phyloP scores from a whole-genome alignment of 1,284 basidiomycete genomes.

The Cryptococcus sp. region DNA sequence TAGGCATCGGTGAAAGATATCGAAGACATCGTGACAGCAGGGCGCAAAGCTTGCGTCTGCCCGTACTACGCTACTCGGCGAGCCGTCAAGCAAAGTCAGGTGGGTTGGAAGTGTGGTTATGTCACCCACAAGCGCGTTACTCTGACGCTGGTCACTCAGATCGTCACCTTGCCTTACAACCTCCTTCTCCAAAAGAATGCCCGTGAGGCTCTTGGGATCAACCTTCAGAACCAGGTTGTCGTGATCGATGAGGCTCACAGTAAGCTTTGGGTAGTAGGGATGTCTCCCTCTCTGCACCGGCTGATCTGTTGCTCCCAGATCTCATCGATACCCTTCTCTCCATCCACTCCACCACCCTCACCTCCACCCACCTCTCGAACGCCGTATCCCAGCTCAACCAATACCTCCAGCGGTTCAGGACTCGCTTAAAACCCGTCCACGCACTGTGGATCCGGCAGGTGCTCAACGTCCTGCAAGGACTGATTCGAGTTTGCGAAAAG shows the following conservation, averaged over 20 bases:
- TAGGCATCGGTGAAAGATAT: slow-evolving; percentile 88
- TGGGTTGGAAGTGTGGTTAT: slow-evolving; percentile 45
- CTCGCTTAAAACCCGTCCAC: slow-evolving; percentile 69
- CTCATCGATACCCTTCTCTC: slow-evolving; percentile 82
- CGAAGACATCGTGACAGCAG: slow-evolving; percentile 79
- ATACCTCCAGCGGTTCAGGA: slow-evolving; percentile 77
- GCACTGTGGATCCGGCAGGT: slow-evolving; percentile 76
- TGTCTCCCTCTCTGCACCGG: neutral
- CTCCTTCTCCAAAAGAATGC: slow-evolving; percentile 80
- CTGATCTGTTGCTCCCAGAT: slow-evolving; percentile 54
- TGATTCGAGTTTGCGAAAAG: slow-evolving; percentile 58
- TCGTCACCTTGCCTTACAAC: slow-evolving; percentile 91
- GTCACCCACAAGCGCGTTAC: neutral
- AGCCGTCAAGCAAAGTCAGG: slow-evolving; percentile 87
- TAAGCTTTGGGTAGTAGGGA: slow-evolving; percentile 48
- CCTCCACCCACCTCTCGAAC: slow-evolving; percentile 58
- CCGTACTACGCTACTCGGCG: slow-evolving; percentile 89
- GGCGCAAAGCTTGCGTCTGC: slow-evolving; percentile 67
- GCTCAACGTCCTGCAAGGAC: slow-evolving; percentile 64
- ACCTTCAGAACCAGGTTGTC: slow-evolving; percentile 76
- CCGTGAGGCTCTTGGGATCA: slow-evolving; percentile 80
- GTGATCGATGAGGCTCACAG: slow-evolving; percentile 97
- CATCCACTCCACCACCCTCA: slow-evolving; percentile 71
- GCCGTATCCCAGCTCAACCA: slow-evolving; percentile 73
- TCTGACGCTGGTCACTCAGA: slow-evolving; percentile 50